Conservation (phyloP, 495 filamentous ascomycete species). For the Delitschia confertaspora region DNA sequence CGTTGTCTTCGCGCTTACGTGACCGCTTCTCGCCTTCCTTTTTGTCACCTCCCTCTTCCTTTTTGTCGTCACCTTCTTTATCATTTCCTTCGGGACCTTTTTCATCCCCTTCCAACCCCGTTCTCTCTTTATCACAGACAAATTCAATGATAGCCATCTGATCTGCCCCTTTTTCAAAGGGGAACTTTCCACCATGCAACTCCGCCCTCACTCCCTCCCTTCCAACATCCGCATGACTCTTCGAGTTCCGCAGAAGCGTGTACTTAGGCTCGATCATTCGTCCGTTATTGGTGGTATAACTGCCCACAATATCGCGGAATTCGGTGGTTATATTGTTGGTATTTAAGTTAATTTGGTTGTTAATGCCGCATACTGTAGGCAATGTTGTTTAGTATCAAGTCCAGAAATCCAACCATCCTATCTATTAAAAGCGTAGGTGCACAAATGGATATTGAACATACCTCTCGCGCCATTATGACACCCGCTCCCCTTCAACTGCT, state of each 20-base stretch:
- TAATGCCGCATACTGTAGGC: slow-evolving; percentile 67
- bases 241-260: slow-evolving; percentile 51
- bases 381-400: slow-evolving; percentile 2
- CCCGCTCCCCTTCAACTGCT: slow-evolving; percentile 46
- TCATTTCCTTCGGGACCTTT: slow-evolving; percentile 16
- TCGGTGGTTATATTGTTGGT: slow-evolving; percentile 40
- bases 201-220: slow-evolving; percentile 62
- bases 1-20: slow-evolving; percentile 29
- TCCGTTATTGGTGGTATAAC: slow-evolving; percentile 46
- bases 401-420: background rate
- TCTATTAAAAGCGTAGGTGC: background rate
- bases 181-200: slow-evolving; percentile 58
- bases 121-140: slow-evolving; percentile 58
- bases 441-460: slow-evolving; percentile 30
- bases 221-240: slow-evolving; percentile 48
- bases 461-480: slow-evolving; percentile 56
- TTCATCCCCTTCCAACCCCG: slow-evolving; percentile 56
- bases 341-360: slow-evolving; percentile 38
- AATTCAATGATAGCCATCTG: slow-evolving; percentile 77
- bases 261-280: slow-evolving; percentile 50
- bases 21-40: slow-evolving; percentile 30
- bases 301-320: slow-evolving; percentile 67
- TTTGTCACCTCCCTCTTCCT: slow-evolving; percentile 27
- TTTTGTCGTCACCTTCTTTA: slow-evolving; percentile 26
- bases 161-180: slow-evolving; percentile 41